Percentiles rank a stretch among this genome's conserved stretches.
Conservation (phyloP, 768 basidiomycete genomes). For the Trametes punicea region DNA sequence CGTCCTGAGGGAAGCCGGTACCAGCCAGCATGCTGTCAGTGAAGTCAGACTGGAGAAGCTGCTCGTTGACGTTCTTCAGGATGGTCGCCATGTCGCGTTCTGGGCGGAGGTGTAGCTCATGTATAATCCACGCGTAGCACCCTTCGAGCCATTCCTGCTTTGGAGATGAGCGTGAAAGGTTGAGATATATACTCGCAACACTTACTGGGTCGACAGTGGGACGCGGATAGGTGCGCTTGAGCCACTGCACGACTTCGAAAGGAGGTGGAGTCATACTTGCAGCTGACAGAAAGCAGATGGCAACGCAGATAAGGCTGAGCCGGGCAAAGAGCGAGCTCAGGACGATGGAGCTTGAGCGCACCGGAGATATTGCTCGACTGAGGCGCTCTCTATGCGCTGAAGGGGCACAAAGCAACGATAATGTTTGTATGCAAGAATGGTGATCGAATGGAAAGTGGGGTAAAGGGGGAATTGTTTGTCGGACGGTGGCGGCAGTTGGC, state of each 20-base stretch:
- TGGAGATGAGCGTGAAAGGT: not conserved
- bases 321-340: too few species aligned
- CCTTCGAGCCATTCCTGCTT: constrained; percentile 71
- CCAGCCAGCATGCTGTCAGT: constrained; percentile 65
- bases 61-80: constrained; percentile 52
- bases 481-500: too few species aligned
- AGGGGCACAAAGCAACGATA: too few species aligned
- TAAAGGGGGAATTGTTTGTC: too few species aligned
- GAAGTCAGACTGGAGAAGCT: constrained; percentile 72
- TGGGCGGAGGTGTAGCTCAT: constrained; percentile 46
- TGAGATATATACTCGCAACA: not conserved
- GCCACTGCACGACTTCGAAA: constrained; percentile 45
- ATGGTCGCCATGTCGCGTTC: constrained; percentile 48
- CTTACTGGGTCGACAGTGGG: constrained; percentile 64
- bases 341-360: too few species aligned
- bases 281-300: not conserved
- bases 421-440: too few species aligned
- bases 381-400: too few species aligned
- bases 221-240: constrained; percentile 51
- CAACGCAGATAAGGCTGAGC: too few species aligned
- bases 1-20: constrained; percentile 59
- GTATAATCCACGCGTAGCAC: constrained; percentile 63
- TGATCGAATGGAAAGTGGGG: too few species aligned
- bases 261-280: constrained; percentile 29
- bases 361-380: too few species aligned